Base-by-base conservation (phyloP, 1,139 yeast species). In the Zygosaccharomyces pseudobailii region DNA sequence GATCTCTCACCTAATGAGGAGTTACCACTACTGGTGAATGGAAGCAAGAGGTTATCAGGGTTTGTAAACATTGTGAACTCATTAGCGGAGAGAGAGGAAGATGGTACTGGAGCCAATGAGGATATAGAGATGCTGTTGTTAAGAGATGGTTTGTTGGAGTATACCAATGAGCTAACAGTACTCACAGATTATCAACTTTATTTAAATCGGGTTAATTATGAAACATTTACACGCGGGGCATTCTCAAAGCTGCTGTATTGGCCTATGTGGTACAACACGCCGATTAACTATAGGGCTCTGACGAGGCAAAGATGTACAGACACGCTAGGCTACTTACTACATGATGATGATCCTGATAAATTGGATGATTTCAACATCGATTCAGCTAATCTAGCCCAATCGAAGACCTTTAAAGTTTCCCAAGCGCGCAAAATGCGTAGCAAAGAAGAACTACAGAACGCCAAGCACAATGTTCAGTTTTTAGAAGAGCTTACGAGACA, bases 221-320 rank as follows among this genome's bases (percentile, higher is more conserved):
- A 82, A 55, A 62, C 71, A 13, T 79, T 75, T 49, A 79, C 90
- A 1, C 71, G 94, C 47, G 81, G 82, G 40, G 63, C 78, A 24
- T 82, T 84, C 61, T 71, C 78, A 32, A 57, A 69, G 3, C 73
- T 80, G 52, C 69, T 87, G 31, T 87, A 92, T 3, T 87, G 87
- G 67, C 96, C 96, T 5, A 80, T 87, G 83, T 90, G 87, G 78
- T 87, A 87, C 65, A 82, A 81, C 52, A 82, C 86, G 36, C 89
- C 95, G 0, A 61, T 84, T 48, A 71, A 72, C 40, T 75, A 78
- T 51, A 72, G 78, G 57, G 62, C 70, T 31, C 55, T 63, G 17
- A 89, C 92, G 1, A 55, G 51, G 63, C 69, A 59, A 60, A 69
- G 57, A 59, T 79, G 76, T 70, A 71, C 52, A 48, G 45, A 49